Conservation (phyloP, 2,329 filamentous ascomycete species). For the Venturia asperata region DNA sequence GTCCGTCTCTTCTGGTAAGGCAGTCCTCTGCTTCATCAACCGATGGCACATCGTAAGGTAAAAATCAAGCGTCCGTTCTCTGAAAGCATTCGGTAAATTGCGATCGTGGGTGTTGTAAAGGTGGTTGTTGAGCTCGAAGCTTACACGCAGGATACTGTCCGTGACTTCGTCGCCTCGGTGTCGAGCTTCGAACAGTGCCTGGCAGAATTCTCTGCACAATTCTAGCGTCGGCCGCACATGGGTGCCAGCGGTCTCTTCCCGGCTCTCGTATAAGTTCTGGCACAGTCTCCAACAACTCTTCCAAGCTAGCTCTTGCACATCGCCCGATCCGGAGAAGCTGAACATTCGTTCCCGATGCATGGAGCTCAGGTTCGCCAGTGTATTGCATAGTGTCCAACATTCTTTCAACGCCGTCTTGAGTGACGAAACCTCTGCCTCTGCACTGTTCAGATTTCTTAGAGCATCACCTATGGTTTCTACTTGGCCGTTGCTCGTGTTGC, state of each 20-base stretch:
- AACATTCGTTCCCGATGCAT: constrained; percentile 75
- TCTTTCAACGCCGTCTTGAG: constrained; percentile 73
- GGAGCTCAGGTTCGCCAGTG: constrained; percentile 74
- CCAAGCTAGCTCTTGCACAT: constrained; percentile 83
- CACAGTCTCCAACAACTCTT: constrained; percentile 91
- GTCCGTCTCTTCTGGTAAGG: constrained; percentile 73
- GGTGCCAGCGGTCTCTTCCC: constrained; percentile 61
- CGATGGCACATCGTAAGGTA: constrained; percentile 91
- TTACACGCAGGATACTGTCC: constrained; percentile 83
- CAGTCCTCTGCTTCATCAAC: constrained; percentile 87
- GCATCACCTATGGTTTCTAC: constrained; percentile 42
- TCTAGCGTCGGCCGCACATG: constrained; percentile 72
- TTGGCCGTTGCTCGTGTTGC: constrained; percentile 22
- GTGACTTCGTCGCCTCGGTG: constrained; percentile 68
- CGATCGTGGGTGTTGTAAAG: constrained; percentile 88
- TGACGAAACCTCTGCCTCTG: constrained; percentile 57
- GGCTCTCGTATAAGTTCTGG: constrained; percentile 77
- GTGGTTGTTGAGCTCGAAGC: constrained; percentile 92
- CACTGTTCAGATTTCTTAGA: constrained; percentile 51
- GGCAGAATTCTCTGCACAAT: constrained; percentile 85
- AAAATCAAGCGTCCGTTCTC: constrained; percentile 85
- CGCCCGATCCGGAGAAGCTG: constrained; percentile 63
- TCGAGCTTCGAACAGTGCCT: constrained; percentile 80
- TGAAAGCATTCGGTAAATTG: constrained; percentile 75
- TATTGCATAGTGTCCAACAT: constrained; percentile 93